Base-by-base conservation (phyloP, 2,329 filamentous ascomycete genomes). In the Colletotrichum lupini region DNA sequence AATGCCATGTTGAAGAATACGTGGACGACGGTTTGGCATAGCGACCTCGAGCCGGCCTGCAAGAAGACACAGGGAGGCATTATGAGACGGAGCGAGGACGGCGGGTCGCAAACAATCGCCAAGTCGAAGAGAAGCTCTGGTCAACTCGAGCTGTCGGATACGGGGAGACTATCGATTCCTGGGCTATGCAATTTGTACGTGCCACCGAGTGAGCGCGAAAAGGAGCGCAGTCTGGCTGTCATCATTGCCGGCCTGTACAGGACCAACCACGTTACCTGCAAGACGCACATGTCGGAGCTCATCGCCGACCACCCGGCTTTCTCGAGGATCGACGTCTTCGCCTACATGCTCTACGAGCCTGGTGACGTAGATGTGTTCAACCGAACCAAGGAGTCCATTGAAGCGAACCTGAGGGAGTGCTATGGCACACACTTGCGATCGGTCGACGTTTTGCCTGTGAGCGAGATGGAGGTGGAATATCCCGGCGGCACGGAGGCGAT, bases 241-340 rank as follows among this genome's bases (percentile, higher is more conserved):
- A 67, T 76, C 49, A 49, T 76, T 1, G 49, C 75, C n/a, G 75
- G 75, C 7, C 35, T 75, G 37, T 75, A 75, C 56, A 59, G 69
- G 16, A 74, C 69, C 12, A 69, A 75, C 37, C 58, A 67, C 35
- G 28, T 35, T 1, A 67, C 49, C 4, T 73, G 71, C 30, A 56
- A 73, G 16, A 57, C 65, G 30, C 74, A 73, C 46, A 68, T 75
- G 73, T 28, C 56, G 19, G 19, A 68, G 4, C 67, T 70, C 9
- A 24, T 75, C 32, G 35, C 49, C 2, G 46, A 28, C 8, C 57
- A 72, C 30, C 57, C 69, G 14, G 26, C 67, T 11, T 76, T 76
- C 11, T 11, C 67, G 26, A 32, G 59, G 6, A 67, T 76, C 16
- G 75, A 76, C 16, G 75, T 76, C 2, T 76, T 76, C 3, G 75